Evolutionary conservation across 495 filamentous ascomycete genomes (phyloP).

Genomic region (Penicillium desertorum): DNA sequence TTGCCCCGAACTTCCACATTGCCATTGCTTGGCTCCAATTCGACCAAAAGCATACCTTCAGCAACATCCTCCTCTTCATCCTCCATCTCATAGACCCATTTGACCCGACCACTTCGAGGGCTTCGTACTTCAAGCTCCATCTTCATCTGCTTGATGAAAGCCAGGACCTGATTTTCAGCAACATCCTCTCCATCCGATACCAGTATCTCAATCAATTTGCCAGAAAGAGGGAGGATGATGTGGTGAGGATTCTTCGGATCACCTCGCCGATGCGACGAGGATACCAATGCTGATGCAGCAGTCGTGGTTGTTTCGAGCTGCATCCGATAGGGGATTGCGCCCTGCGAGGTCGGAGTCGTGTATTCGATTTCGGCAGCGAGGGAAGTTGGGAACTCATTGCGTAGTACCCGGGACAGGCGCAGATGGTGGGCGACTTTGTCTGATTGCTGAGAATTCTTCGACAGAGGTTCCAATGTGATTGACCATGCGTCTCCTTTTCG

Average conservation of each 20-base stretch:
- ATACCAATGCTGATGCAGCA: conserved; percentile 46
- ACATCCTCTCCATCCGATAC: conserved; percentile 55
- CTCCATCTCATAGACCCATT: conserved; percentile 57
- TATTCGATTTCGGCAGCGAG: conserved; percentile 56
- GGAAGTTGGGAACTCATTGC: conserved; percentile 58
- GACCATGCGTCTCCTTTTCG: conserved; percentile 59
- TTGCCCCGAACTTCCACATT: conserved; percentile 26
- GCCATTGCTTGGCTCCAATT: conserved; percentile 34
- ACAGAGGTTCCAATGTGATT: conserved; percentile 43
- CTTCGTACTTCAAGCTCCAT: conserved; percentile 63
- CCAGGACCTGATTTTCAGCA: conserved; percentile 54
- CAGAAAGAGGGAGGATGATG: conserved; percentile 57
- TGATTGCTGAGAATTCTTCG: conserved; percentile 10
- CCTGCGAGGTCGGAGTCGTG: conserved; percentile 40
- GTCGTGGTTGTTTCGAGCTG: conserved; percentile 50
- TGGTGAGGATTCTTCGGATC: conserved; percentile 53
- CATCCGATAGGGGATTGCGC: conserved; percentile 41
- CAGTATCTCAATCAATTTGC: conserved; percentile 57
- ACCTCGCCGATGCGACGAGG: conserved; percentile 51
- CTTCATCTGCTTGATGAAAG: conserved; percentile 66
- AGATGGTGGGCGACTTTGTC: conserved; percentile 43
- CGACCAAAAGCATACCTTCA: conserved; percentile 55
- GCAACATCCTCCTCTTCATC: conserved; percentile 59
- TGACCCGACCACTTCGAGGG: conserved; percentile 46
- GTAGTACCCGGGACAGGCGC: conserved; percentile 51